phyloP scores from a whole-genome alignment of 192 early-diverging fungal genomes.

The Coemansia sp. region DNA sequence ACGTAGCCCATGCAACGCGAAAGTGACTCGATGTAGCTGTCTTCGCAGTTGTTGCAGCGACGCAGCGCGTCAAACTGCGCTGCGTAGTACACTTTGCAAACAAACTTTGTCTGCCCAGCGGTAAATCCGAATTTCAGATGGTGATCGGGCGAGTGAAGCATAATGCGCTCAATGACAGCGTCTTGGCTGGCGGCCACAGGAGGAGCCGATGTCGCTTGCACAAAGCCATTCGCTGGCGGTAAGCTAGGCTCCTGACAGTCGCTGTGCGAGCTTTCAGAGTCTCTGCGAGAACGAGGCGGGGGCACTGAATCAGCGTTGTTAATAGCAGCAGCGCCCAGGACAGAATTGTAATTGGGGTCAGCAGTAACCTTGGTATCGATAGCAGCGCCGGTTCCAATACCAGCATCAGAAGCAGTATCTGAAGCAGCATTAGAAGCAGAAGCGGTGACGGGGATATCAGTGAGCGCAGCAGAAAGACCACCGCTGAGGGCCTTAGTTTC shows the following conservation, averaged over 20 bases:
- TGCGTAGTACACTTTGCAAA: constrained; percentile 89
- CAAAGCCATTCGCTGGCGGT: constrained; percentile 34
- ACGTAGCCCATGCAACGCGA: constrained; percentile 87
- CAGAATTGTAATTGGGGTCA: no score
- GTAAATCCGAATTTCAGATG: constrained; percentile 60
- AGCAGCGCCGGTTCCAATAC: no score
- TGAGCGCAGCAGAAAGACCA: no score
- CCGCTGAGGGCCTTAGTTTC: background rate
- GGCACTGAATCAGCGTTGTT: background rate
- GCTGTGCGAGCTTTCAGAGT: constrained; percentile 1
- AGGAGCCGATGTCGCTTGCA: constrained; percentile 7
- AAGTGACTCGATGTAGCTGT: constrained; percentile 80
- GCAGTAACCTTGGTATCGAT: no score
- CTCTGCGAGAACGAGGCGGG: background rate
- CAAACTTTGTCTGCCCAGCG: constrained; percentile 73
- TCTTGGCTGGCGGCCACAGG: constrained; percentile 10
- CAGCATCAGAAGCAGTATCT: no score
- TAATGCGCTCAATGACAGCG: constrained; percentile 31
- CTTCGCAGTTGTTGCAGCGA: constrained; percentile 79
- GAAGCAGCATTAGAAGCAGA: no score
- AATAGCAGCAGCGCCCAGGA: background rate
- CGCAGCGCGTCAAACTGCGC: constrained; percentile 92
- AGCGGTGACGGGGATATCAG: no score
- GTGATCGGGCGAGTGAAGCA: constrained; percentile 39
- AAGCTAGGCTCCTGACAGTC: background rate